These are phyloP conservation scores for Lophium mytilinum DNA, from an alignment of 495 filamentous ascomycete genomes.

Conservation along the genomic window DNA sequence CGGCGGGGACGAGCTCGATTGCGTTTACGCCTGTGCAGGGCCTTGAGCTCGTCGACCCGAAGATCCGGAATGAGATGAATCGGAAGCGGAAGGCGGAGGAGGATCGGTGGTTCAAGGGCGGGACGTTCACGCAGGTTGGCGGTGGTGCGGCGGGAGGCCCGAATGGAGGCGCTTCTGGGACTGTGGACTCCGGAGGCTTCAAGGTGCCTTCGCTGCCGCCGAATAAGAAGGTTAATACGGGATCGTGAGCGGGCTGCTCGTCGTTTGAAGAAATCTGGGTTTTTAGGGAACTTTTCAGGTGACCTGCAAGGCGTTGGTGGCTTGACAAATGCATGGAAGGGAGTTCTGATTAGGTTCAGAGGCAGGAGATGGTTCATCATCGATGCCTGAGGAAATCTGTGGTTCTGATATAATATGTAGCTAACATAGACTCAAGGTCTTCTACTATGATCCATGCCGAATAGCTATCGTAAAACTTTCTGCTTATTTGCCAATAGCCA, in stretches of 20 bases:
- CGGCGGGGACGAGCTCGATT: slow-evolving; percentile 69
- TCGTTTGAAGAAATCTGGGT: too few species aligned
- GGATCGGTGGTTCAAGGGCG: slow-evolving; percentile 91
- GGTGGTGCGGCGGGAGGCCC: slow-evolving; percentile 28
- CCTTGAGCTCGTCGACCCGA: slow-evolving; percentile 91
- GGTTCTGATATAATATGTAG: too few species aligned
- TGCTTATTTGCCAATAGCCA: too few species aligned
- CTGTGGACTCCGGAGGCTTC: slow-evolving; percentile 33
- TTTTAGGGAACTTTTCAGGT: too few species aligned
- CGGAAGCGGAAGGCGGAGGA: slow-evolving; percentile 88
- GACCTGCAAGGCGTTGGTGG: too few species aligned
- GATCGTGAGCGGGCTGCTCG: neutral
- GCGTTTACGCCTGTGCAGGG: slow-evolving; percentile 93
- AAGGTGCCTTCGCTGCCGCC: slow-evolving; percentile 35
- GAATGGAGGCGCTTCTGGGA: slow-evolving; percentile 27
- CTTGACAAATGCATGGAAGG: too few species aligned
- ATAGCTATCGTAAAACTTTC: too few species aligned
- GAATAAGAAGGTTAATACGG: slow-evolving; percentile 30
- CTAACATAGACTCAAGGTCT: too few species aligned
- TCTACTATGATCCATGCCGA: too few species aligned
- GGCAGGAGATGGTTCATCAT: too few species aligned
- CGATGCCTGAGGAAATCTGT: too few species aligned
- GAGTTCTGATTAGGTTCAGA: too few species aligned
- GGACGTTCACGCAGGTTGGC: slow-evolving; percentile 88
- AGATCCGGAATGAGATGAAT: slow-evolving; percentile 64